A percentile compares a stretch with the other conserved stretches of the same genome.
Evolutionary conservation across 352 stramenopile species (phyloP).

Genomic region (Phytophthora multivora): DNA sequence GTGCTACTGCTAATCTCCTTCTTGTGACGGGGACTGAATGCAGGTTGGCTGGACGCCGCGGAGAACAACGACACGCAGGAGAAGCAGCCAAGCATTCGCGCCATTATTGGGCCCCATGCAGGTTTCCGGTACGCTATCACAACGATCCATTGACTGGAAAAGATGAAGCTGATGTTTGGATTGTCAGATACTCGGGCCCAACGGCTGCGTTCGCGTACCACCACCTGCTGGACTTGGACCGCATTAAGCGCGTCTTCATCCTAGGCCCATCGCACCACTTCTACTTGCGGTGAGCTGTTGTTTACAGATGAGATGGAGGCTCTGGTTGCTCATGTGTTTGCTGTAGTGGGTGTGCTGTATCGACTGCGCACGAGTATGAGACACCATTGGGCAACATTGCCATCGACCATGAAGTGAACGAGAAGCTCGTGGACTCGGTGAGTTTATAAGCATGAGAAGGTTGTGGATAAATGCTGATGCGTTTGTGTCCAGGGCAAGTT

Average conservation of each 20-base stretch:
- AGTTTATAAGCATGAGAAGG: not conserved
- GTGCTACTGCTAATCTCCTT: not conserved
- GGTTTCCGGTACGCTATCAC: conserved; percentile 59
- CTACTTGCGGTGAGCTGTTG: conserved; percentile 83
- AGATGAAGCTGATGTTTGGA: not conserved
- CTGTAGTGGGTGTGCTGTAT: conserved; percentile 79
- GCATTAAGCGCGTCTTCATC: conserved; percentile 89
- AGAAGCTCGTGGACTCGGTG: conserved; percentile 86
- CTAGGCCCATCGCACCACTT: conserved; percentile 97
- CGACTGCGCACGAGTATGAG: conserved; percentile 87
- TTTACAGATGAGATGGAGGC: not conserved
- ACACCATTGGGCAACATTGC: conserved; percentile 94
- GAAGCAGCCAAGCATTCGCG: conserved; percentile 52
- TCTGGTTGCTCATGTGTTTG: conserved; percentile 5
- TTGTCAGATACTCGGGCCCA: conserved; percentile 90
- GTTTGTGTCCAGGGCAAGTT: conserved; percentile 61
- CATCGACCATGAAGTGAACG: conserved; percentile 91
- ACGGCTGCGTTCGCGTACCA: conserved; percentile 95
- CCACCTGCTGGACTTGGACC: conserved; percentile 75
- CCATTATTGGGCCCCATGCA: conserved; percentile 88
- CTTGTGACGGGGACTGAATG: conserved; percentile 12
- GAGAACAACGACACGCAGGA: conserved; percentile 42
- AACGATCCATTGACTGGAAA: not conserved
- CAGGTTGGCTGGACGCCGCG: conserved; percentile 63
- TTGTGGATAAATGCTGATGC: not conserved